Conservation (phyloP, 2,329 filamentous ascomycete species). For the Periconia digitata region DNA sequence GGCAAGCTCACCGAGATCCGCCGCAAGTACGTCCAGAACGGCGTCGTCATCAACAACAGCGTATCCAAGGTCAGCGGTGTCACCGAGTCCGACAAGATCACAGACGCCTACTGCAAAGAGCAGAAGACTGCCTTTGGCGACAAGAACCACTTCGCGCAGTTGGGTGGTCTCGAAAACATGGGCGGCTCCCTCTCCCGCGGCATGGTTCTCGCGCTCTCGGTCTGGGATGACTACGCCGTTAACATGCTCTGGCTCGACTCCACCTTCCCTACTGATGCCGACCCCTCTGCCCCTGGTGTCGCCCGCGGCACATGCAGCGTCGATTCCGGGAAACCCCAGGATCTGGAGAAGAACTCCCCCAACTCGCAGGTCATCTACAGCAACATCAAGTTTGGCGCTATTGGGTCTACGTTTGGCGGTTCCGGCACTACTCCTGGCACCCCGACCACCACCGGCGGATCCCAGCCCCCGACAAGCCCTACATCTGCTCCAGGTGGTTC, state of each 20-base stretch:
- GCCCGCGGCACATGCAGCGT: conserved; percentile 18
- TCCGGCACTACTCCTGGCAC: not conserved
- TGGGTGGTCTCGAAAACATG: conserved; percentile 45
- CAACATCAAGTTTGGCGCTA: conserved; percentile 23
- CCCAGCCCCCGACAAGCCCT: not conserved
- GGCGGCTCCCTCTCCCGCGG: conserved; percentile 36
- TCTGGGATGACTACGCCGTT: conserved; percentile 63
- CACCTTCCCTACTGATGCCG: conserved; percentile 53
- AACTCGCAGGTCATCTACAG: conserved; percentile 20
- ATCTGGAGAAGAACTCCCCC: conserved; percentile 16
- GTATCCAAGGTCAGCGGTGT: conserved; percentile 45
- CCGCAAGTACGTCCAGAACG: conserved; percentile 50
- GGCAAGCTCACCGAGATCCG: conserved; percentile 48
- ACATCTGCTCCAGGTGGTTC: not conserved
- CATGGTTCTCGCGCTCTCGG: conserved; percentile 63
- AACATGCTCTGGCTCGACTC: conserved; percentile 74
- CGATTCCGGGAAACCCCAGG: conserved; percentile 16
- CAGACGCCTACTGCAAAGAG: conserved; percentile 55
- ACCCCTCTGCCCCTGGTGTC: conserved; percentile 10
- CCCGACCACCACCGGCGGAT: no score
- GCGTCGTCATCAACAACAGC: conserved; percentile 49
- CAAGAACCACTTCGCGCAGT: conserved; percentile 52
- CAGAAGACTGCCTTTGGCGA: conserved; percentile 58
- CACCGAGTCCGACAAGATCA: conserved; percentile 54
- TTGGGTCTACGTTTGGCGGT: conserved; percentile 19